phyloP scores from a whole-genome alignment of 2,329 filamentous ascomycete species.

The Chaetomium sp. region DNA sequence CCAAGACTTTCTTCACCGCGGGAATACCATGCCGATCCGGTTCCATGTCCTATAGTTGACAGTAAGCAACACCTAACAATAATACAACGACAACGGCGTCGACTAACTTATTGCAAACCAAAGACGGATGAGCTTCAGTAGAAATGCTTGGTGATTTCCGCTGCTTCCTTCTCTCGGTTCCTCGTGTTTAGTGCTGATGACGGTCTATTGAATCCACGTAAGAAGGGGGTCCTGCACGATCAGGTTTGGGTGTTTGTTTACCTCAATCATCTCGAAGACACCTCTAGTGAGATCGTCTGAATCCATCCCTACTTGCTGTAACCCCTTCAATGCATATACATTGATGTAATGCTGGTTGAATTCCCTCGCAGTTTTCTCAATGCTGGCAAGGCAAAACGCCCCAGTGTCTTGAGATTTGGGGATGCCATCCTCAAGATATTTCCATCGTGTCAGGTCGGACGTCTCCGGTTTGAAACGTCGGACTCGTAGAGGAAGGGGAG shows the following conservation, averaged over 20 bases:
- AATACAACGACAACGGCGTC: background rate
- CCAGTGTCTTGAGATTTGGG: conserved; percentile 27
- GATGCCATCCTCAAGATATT: conserved; percentile 32
- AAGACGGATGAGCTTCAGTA: conserved; percentile 37
- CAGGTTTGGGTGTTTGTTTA: conserved; percentile 18
- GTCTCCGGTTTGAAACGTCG: conserved; percentile 34
- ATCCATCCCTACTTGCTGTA: conserved; percentile 25
- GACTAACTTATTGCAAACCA: conserved; percentile 44
- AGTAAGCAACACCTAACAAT: background rate
- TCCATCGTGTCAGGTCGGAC: conserved; percentile 34
- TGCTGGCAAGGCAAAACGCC: conserved; percentile 36
- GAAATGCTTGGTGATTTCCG: conserved; percentile 29
- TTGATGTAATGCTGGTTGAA: conserved; percentile 34
- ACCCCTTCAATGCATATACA: conserved; percentile 25
- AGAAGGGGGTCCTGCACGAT: background rate
- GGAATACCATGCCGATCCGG: conserved; percentile 37
- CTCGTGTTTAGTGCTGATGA: background rate
- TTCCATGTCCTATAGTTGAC: conserved; percentile 35
- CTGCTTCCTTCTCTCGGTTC: conserved; percentile 16
- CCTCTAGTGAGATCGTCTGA: conserved; percentile 24
- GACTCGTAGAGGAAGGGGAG: conserved; percentile 35
- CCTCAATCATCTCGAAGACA: conserved; percentile 26
- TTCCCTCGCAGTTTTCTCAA: conserved; percentile 29
- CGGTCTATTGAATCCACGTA: background rate
- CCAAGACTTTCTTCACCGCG: conserved; percentile 35